These are phyloP conservation scores for Rutstroemia sp. DNA, from an alignment of 2,329 filamentous ascomycete genomes.

Conservation along the genomic window DNA sequence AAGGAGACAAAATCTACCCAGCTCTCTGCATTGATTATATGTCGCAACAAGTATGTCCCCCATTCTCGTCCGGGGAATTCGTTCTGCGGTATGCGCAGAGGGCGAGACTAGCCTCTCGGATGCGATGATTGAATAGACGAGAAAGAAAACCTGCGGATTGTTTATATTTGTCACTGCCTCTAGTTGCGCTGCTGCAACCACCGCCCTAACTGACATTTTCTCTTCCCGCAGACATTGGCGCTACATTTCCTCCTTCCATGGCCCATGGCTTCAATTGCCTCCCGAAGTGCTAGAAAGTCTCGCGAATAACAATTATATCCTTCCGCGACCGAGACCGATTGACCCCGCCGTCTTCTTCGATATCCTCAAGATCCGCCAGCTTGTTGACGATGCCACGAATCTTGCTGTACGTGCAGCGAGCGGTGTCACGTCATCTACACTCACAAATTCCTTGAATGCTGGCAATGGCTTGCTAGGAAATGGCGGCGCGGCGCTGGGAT, in stretches of 20 bases:
- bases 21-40: constrained; percentile 49
- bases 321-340: constrained; percentile 67
- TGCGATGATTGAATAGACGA: constrained; percentile 1
- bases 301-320: constrained; percentile 72
- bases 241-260: constrained; percentile 77
- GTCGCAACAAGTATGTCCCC: constrained; percentile 58
- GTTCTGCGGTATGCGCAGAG: background rate
- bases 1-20: constrained; percentile 26
- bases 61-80: background rate
- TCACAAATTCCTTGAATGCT: constrained; percentile 47
- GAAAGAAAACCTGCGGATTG: background rate
- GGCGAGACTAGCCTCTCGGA: background rate
- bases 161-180: background rate
- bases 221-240: constrained; percentile 62
- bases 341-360: constrained; percentile 79
- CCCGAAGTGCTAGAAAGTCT: constrained; percentile 72
- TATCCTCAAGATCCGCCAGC: constrained; percentile 70
- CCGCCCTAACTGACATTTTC: background rate
- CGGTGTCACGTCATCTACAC: constrained; percentile 58
- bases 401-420: constrained; percentile 71
- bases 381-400: constrained; percentile 73
- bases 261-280: constrained; percentile 74
- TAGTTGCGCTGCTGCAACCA: background rate
- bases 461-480: constrained; percentile 42
- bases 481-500: constrained; percentile 44